Evolutionary conservation across 768 basidiomycete genomes (phyloP).

Genomic region (Russula sp.): DNA sequence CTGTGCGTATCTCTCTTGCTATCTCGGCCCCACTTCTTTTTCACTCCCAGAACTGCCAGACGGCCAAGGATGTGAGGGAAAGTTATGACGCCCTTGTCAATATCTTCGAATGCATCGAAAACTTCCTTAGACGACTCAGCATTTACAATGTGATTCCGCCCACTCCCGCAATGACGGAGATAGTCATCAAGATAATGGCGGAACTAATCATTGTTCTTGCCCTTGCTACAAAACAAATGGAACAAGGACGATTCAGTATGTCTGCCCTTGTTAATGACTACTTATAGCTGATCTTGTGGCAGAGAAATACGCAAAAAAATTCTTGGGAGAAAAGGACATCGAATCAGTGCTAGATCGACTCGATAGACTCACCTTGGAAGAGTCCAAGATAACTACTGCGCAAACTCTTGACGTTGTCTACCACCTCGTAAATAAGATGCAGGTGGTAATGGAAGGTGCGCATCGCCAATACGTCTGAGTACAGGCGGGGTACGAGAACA

Average conservation of each 20-base stretch:
- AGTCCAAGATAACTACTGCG: neutral
- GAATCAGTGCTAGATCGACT: neutral
- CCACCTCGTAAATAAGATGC: neutral
- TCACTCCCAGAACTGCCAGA: neutral
- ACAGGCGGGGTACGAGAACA: neutral
- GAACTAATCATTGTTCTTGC: neutral
- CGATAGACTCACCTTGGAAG: neutral
- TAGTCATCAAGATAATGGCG: neutral
- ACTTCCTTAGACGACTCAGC: neutral
- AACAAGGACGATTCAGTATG: neutral
- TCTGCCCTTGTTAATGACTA: neutral
- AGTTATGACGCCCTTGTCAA: slow-evolving; percentile 1
- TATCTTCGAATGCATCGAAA: neutral
- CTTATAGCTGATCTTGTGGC: no score
- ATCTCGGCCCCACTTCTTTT: neutral
- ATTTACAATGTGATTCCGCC: neutral
- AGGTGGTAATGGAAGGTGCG: neutral
- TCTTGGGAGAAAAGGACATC: neutral
- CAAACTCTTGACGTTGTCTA: neutral
- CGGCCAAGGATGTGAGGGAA: neutral
- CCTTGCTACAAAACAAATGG: neutral
- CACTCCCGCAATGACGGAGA: neutral
- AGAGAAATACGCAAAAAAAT: slow-evolving; percentile 6
- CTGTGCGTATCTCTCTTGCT: neutral
- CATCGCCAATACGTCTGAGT: no score